These are phyloP conservation scores for Anisodus acutangulus DNA, from an alignment of 257 asterid species.

Conservation along the genomic window DNA sequence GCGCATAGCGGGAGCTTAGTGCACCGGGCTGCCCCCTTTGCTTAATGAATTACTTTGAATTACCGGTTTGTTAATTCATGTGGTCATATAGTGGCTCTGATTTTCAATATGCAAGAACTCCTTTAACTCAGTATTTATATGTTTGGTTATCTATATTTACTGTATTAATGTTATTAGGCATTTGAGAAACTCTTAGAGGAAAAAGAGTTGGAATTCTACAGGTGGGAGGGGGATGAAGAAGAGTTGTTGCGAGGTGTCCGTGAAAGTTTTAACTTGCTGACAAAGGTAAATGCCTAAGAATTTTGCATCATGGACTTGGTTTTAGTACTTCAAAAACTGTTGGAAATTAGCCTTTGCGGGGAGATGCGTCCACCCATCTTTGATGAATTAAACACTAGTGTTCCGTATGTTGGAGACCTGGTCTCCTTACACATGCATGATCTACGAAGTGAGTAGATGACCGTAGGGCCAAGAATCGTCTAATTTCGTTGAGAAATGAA, in stretches of 20 bases:
- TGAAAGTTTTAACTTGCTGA: conserved; percentile 79
- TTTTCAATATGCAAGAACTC: neutral
- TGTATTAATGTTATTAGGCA: conserved; percentile 53
- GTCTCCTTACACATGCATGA: too few relatives aligned
- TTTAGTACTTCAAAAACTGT: neutral
- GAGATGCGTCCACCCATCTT: too few relatives aligned
- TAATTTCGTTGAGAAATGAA: too few relatives aligned
- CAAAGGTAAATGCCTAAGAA: conserved; percentile 56
- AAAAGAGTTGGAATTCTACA: conserved; percentile 67
- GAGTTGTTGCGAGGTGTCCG: conserved; percentile 63
- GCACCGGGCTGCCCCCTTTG: too few relatives aligned
- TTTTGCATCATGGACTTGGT: neutral
- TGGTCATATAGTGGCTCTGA: conserved; percentile 4
- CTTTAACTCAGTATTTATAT: neutral
- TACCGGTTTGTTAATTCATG: neutral
- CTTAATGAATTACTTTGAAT: neutral
- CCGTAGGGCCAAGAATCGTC: too few relatives aligned
- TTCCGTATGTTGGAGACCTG: too few relatives aligned
- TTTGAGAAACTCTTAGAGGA: conserved; percentile 60
- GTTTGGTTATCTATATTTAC: conserved; percentile 18
- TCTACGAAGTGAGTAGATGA: too few relatives aligned
- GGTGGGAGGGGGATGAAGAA: conserved; percentile 78
- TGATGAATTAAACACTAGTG: too few relatives aligned
- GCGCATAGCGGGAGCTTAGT: too few relatives aligned
- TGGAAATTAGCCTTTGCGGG: too few relatives aligned